These are phyloP conservation scores for Apophysomyces variabilis DNA, from an alignment of 371 early-diverging fungal genomes.

Conservation along the genomic window DNA sequence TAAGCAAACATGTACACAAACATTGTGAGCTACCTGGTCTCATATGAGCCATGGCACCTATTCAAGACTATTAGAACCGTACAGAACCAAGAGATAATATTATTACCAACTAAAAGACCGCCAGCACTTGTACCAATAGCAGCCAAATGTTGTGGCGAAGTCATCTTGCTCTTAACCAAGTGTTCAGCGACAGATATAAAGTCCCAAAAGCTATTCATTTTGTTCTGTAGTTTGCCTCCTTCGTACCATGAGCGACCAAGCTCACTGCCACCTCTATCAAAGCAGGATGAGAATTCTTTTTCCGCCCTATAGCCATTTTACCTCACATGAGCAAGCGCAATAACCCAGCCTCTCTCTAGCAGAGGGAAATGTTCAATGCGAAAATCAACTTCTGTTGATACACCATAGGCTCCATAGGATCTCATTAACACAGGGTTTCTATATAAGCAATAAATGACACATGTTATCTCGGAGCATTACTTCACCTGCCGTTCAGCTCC, in stretches of 20 bases:
- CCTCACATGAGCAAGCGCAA: conserved; percentile 87
- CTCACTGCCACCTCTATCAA: conserved; percentile 79
- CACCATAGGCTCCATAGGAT: conserved; percentile 89
- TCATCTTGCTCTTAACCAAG: conserved; percentile 56
- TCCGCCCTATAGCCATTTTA: conserved; percentile 20
- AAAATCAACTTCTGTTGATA: conserved; percentile 79
- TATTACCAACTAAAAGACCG: conserved; percentile 67
- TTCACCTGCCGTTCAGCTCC: conserved; percentile 51
- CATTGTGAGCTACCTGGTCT: conserved; percentile 49
- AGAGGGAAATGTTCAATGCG: conserved; percentile 80
- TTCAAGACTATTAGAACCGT: conserved; percentile 5
- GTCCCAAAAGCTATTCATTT: conserved; percentile 75
- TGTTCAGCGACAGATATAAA: conserved; percentile 71
- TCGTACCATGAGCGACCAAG: conserved; percentile 80
- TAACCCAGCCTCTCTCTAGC: conserved; percentile 80
- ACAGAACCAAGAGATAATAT: conserved; percentile 5
- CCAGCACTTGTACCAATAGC: conserved; percentile 84
- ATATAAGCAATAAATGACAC: conserved; percentile 2
- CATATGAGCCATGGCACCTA: conserved; percentile 71
- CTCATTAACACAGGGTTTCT: conserved; percentile 75
- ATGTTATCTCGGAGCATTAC: not conserved
- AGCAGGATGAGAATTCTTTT: not conserved
- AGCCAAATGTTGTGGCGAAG: conserved; percentile 57
- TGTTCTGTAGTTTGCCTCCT: conserved; percentile 68
- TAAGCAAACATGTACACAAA: conserved; percentile 8